These are phyloP conservation scores for Clitoria ternatea DNA, from an alignment of 306 rosid species.

Conservation along the genomic window DNA sequence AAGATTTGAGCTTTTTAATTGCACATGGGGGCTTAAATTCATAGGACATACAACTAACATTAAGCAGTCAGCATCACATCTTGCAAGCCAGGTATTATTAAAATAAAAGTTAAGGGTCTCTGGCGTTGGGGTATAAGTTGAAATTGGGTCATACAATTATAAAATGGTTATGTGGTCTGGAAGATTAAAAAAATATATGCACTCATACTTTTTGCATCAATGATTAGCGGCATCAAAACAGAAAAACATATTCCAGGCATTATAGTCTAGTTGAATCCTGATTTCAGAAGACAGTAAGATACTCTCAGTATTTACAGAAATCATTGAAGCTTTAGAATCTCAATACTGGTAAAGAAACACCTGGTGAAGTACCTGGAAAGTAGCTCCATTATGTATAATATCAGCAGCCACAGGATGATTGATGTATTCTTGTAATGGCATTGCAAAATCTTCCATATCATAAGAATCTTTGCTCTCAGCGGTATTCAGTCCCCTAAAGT, in stretches of 20 bases:
- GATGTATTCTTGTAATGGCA: conserved; percentile 82
- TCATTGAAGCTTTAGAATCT: conserved; percentile 12
- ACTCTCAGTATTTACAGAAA: conserved; percentile 5
- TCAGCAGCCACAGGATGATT: conserved; percentile 66
- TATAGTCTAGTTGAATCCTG: background rate
- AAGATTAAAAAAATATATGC: conserved; percentile 1
- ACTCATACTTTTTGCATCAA: background rate
- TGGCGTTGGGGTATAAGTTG: background rate
- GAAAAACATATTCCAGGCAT: background rate
- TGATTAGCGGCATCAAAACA: background rate
- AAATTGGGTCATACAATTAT: conserved; percentile 4
- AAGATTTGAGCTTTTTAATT: conserved; percentile 5
- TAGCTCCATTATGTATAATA: conserved; percentile 88
- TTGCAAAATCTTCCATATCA: conserved; percentile 67
- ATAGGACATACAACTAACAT: conserved; percentile 14
- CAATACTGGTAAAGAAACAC: conserved; percentile 7
- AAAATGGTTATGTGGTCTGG: background rate
- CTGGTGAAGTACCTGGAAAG: conserved; percentile 76
- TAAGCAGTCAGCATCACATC: background rate
- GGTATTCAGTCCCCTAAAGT: conserved; percentile 27
- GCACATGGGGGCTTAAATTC: background rate
- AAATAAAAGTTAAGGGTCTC: background rate
- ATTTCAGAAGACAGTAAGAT: background rate
- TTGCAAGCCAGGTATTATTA: background rate
- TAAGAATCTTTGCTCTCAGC: conserved; percentile 45